Conservation (phyloP, 495 filamentous ascomycete genomes). For the Penicillium subrubescens region DNA sequence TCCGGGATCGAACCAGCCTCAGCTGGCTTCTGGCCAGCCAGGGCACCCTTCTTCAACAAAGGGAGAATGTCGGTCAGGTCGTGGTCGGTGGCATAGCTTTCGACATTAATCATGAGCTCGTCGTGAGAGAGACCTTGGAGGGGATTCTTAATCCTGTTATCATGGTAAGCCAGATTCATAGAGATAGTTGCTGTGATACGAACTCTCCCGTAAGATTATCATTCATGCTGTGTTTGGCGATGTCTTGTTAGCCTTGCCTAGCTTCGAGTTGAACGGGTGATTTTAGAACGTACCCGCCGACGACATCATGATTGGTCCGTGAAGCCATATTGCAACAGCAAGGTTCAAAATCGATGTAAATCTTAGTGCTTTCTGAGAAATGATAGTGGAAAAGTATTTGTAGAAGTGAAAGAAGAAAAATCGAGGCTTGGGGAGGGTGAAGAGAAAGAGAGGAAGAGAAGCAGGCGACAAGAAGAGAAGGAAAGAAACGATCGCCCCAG, state of each 20-base stretch:
- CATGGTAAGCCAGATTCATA: background rate
- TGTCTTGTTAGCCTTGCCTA: background rate
- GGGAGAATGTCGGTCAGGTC: conserved; percentile 51
- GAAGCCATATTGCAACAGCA: background rate
- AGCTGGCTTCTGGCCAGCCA: conserved; percentile 63
- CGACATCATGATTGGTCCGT: background rate
- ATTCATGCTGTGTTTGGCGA: conserved; percentile 19
- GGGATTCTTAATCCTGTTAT: conserved; percentile 57
- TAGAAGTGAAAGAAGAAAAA: background rate
- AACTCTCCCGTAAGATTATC: conserved; percentile 25
- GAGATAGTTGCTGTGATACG: background rate
- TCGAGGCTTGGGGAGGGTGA: background rate
- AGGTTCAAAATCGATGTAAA: background rate
- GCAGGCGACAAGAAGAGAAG: background rate
- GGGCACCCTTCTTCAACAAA: conserved; percentile 60
- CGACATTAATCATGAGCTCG: conserved; percentile 56
- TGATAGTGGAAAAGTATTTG: background rate
- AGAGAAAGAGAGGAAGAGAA: background rate
- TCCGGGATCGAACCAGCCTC: conserved; percentile 56
- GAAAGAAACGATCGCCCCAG: background rate
- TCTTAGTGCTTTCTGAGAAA: background rate
- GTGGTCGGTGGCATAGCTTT: conserved; percentile 55
- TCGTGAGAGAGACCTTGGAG: conserved; percentile 56
- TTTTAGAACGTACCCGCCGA: background rate
- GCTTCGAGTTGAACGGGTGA: too few species aligned